Percentiles rank a stretch among this genome's conserved stretches.
phyloP scores from a whole-genome alignment of 805 yeast genomes.

The Spencermartinsiella europaea region DNA sequence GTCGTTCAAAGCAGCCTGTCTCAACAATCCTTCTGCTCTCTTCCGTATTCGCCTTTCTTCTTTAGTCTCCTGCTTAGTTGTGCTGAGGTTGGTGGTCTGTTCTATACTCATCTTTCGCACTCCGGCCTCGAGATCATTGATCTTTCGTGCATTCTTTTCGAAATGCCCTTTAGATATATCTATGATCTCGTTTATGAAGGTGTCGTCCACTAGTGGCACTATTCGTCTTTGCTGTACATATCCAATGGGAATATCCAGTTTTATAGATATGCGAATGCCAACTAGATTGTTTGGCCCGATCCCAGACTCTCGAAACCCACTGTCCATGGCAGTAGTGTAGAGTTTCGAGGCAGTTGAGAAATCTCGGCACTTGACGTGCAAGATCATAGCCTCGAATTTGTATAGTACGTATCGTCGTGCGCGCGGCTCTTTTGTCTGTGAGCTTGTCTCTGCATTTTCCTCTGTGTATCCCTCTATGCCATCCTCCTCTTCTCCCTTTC shows the following conservation, averaged over 20 bases:
- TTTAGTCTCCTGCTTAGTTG: conserved; percentile 15
- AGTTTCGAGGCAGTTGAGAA: conserved; percentile 52
- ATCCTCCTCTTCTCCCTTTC: conserved; percentile 20
- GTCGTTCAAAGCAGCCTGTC: too few relatives aligned
- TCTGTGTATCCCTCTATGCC: conserved; percentile 20
- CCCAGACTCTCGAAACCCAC: conserved; percentile 86
- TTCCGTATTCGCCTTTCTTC: conserved; percentile 22
- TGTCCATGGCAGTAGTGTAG: conserved; percentile 67
- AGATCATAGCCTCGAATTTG: conserved; percentile 80
- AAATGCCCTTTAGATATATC: conserved; percentile 58
- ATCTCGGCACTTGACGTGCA: conserved; percentile 76
- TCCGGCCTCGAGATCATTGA: conserved; percentile 38
- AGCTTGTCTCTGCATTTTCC: too few relatives aligned
- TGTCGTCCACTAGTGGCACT: conserved; percentile 43
- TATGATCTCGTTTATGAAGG: conserved; percentile 50
- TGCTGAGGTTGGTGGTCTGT: background rate
- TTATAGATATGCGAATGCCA: conserved; percentile 69
- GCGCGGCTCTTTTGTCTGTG: background rate
- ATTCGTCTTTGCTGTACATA: conserved; percentile 25
- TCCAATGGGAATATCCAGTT: conserved; percentile 75
- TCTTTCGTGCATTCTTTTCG: conserved; percentile 55
- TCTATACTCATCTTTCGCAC: too few relatives aligned
- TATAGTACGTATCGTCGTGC: conserved; percentile 52
- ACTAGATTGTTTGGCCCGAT: conserved; percentile 75
- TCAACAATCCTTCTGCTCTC: conserved; percentile 19